A percentile compares a stretch with the other conserved stretches of the same genome.
Conservation (phyloP, 805 yeast genomes). For the Saccharomycopsis javanensis region DNA sequence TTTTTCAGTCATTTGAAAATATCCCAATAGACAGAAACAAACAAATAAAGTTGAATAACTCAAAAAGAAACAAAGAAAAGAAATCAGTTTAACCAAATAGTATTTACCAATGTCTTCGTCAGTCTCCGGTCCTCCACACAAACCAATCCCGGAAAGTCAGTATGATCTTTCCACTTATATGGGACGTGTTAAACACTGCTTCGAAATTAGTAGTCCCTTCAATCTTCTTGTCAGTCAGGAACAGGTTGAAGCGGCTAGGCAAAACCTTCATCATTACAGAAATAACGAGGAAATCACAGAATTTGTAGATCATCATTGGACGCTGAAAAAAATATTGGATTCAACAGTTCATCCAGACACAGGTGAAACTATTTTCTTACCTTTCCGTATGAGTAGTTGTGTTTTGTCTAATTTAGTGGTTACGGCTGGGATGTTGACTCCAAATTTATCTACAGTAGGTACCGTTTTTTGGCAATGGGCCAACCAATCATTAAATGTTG, state of each 20-base stretch:
- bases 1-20: too few relatives aligned
- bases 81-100: neutral
- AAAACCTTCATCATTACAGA: conserved; percentile 59
- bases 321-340: conserved; percentile 76
- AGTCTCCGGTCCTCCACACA: conserved; percentile 65
- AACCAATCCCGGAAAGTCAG: conserved; percentile 60
- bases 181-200: conserved; percentile 94
- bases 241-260: conserved; percentile 56
- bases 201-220: conserved; percentile 85
- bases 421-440: conserved; percentile 96
- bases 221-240: conserved; percentile 66
- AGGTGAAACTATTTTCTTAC: conserved; percentile 83
- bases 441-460: conserved; percentile 81
- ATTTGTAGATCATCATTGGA: conserved; percentile 81
- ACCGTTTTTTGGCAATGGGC: conserved; percentile 97
- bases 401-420: conserved; percentile 90
- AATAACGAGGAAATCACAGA: conserved; percentile 47
- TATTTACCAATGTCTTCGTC: conserved; percentile 66
- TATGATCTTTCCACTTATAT: conserved; percentile 75
- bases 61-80: too few relatives aligned
- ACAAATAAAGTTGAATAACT: too few relatives aligned
- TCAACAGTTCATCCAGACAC: conserved; percentile 96
- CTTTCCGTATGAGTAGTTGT: conserved; percentile 95
- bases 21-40: too few relatives aligned
- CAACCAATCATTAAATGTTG: conserved; percentile 93